Evolutionary conservation across 2,329 filamentous ascomycete species (phyloP).

Genomic region (Calonectria hongkongensis): DNA sequence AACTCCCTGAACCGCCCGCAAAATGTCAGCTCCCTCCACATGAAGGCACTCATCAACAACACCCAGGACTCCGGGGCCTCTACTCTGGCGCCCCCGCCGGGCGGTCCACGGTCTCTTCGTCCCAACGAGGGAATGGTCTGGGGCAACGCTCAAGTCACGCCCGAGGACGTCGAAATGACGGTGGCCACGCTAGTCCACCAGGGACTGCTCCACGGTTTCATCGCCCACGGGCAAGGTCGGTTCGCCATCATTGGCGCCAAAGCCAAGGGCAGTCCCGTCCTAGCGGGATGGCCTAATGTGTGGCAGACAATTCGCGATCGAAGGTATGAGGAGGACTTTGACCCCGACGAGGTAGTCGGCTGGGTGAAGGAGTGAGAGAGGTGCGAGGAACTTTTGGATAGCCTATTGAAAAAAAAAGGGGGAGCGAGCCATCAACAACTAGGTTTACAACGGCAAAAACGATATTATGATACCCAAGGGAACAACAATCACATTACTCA

Average conservation of each 20-base stretch:
- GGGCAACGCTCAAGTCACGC: constrained; percentile 76
- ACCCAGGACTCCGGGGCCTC: constrained; percentile 60
- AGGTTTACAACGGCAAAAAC: constrained; percentile 7
- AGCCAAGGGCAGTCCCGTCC: constrained; percentile 76
- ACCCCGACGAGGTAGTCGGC: constrained; percentile 82
- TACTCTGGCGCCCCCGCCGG: constrained; percentile 69
- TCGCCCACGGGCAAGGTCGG: constrained; percentile 84
- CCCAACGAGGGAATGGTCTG: constrained; percentile 77
- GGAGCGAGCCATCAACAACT: constrained; percentile 1
- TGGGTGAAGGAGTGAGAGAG: constrained; percentile 76
- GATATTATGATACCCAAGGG: constrained; percentile 48
- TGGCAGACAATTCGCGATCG: constrained; percentile 80
- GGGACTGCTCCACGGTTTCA: constrained; percentile 87
- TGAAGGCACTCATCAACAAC: constrained; percentile 71
- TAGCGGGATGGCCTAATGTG: constrained; percentile 84
- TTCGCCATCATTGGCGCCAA: constrained; percentile 90
- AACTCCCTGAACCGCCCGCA: constrained; percentile 60
- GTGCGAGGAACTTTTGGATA: constrained; percentile 2
- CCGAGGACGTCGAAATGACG: constrained; percentile 84
- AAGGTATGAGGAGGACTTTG: constrained; percentile 74
- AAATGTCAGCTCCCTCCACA: constrained; percentile 70
- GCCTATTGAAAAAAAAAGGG: background rate
- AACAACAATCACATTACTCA: constrained; percentile 24
- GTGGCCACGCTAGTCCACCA: constrained; percentile 86
- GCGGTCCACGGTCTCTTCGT: constrained; percentile 67